These are phyloP conservation scores for Aspergillus piperis DNA, from an alignment of 2,329 filamentous ascomycete species.

Conservation along the genomic window DNA sequence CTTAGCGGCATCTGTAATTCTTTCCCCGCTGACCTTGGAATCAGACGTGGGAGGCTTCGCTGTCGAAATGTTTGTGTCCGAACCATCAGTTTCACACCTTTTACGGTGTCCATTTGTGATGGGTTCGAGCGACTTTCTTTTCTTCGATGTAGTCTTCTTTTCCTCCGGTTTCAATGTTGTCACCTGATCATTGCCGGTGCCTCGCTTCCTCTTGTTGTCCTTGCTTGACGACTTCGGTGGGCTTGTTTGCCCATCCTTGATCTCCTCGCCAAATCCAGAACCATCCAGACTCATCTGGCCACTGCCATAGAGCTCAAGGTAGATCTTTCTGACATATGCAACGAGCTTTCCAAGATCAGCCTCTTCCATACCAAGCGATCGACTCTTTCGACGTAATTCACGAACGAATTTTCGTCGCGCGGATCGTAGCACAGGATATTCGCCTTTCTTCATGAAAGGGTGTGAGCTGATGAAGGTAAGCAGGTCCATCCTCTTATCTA, in stretches of 20 bases:
- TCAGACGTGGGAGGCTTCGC: neutral
- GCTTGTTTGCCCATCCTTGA: constrained; percentile 17
- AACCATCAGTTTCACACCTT: neutral
- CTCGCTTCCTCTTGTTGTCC: constrained; percentile 10
- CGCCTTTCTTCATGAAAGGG: constrained; percentile 19
- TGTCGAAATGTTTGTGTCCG: neutral
- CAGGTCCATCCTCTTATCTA: constrained; percentile 13
- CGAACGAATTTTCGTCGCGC: constrained; percentile 21
- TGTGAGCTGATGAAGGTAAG: constrained; percentile 22
- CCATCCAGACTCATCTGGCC: constrained; percentile 6
- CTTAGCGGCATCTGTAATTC: neutral
- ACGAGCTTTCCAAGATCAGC: constrained; percentile 17
- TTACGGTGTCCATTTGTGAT: neutral
- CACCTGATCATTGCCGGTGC: neutral
- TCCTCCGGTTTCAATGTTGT: neutral
- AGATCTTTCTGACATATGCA: constrained; percentile 25
- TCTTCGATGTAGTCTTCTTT: neutral
- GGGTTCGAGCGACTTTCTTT: neutral
- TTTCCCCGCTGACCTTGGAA: neutral
- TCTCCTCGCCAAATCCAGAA: constrained; percentile 26
- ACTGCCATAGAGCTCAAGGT: constrained; percentile 20
- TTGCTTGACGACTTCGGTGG: constrained; percentile 10
- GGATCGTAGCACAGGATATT: constrained; percentile 21
- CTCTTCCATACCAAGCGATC: constrained; percentile 19
- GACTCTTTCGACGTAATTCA: constrained; percentile 22